These are phyloP conservation scores for Thielaviopsis euricoi DNA, from an alignment of 2,329 filamentous ascomycete species.

Conservation along the genomic window DNA sequence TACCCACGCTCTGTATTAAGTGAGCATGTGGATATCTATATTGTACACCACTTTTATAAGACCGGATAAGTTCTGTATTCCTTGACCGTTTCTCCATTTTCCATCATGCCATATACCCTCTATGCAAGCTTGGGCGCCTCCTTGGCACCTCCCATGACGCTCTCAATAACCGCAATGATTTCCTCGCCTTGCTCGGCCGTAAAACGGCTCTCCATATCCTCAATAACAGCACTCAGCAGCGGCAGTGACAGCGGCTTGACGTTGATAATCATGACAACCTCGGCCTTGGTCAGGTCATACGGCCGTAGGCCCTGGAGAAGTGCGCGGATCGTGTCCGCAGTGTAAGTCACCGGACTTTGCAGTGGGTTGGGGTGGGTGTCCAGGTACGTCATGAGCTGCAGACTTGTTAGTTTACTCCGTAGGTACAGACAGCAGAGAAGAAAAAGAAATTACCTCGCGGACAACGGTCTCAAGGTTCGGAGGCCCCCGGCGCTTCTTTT, in stretches of 20 bases:
- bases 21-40: neutral
- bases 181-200: conserved; percentile 39
- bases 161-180: conserved; percentile 38
- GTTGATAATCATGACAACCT: conserved; percentile 53
- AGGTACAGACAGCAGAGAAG: neutral
- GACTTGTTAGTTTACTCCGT: conserved; percentile 1
- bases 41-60: neutral
- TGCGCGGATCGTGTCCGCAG: conserved; percentile 30
- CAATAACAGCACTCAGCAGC: conserved; percentile 45
- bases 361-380: conserved; percentile 37
- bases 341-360: conserved; percentile 36
- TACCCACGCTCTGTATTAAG: too few species aligned
- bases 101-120: neutral
- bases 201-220: conserved; percentile 48
- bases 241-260: conserved; percentile 40
- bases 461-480: conserved; percentile 44
- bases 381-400: conserved; percentile 45
- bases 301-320: conserved; percentile 39
- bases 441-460: conserved; percentile 37
- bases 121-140: conserved; percentile 17
- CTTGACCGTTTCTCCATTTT: neutral
- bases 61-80: neutral
- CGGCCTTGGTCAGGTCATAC: conserved; percentile 49
- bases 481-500: conserved; percentile 35
- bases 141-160: conserved; percentile 35